These are phyloP conservation scores for Penicillium diatomitis DNA, from an alignment of 495 filamentous ascomycete species.

Conservation along the genomic window DNA sequence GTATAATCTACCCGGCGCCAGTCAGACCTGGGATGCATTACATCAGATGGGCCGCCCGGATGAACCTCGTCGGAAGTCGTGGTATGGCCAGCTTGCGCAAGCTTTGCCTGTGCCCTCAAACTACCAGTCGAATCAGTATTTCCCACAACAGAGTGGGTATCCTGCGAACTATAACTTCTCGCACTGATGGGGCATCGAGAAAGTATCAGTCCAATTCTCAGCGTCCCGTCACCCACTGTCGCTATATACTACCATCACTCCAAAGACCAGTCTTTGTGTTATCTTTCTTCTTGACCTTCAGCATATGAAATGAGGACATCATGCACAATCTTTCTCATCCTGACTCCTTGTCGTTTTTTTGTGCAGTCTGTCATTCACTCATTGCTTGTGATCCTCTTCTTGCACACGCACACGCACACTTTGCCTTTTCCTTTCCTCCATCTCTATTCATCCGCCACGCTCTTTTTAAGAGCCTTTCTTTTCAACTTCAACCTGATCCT, in stretches of 20 bases:
- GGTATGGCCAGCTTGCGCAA: constrained; percentile 27
- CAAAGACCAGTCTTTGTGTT: too few relatives aligned
- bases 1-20: constrained; percentile 36
- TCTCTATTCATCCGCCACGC: too few relatives aligned
- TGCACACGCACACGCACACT: neutral
- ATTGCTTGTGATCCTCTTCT: neutral
- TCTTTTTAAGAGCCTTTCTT: too few relatives aligned
- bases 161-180: constrained; percentile 18
- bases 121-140: constrained; percentile 22
- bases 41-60: constrained; percentile 27
- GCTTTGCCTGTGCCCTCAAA: constrained; percentile 13
- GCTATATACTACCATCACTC: too few relatives aligned
- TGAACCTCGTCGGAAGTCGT: constrained; percentile 32
- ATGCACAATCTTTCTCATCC: neutral
- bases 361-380: neutral
- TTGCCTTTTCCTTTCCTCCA: too few relatives aligned
- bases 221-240: neutral
- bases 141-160: constrained; percentile 19
- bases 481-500: too few relatives aligned
- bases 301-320: constrained; percentile 14
- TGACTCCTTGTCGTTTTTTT: neutral
- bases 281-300: too few relatives aligned
- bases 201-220: neutral
- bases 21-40: constrained; percentile 34
- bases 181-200: constrained; percentile 8